A percentile compares a stretch with the other conserved stretches of the same genome.
Conservation (phyloP, 179 eudicot genomes). For the Nepenthes alata region DNA sequence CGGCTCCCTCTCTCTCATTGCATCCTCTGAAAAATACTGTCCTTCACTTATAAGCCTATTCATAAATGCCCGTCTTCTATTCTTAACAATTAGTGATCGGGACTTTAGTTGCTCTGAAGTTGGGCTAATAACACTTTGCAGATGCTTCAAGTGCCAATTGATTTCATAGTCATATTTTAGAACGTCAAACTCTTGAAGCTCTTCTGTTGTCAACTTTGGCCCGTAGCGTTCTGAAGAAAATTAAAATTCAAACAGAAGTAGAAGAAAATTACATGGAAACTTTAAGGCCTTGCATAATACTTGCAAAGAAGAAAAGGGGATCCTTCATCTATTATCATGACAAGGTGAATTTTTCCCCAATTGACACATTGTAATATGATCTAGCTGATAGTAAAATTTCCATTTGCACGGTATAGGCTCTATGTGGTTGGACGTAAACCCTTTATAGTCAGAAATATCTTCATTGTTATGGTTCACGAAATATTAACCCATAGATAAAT, state of each 20-base stretch:
- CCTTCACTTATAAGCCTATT: conserved; percentile 68
- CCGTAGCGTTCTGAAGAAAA: conserved; percentile 69
- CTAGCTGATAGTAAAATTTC: no score
- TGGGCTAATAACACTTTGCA: conserved; percentile 51
- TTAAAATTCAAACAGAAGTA: not conserved
- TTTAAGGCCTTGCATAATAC: not conserved
- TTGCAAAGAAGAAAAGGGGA: no score
- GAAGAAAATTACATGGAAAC: not conserved
- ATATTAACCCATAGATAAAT: no score
- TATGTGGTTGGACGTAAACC: no score
- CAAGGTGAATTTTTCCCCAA: no score
- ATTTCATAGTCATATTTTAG: conserved; percentile 74
- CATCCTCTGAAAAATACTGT: conserved; percentile 83
- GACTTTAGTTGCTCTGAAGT: conserved; percentile 52
- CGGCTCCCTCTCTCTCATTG: conserved; percentile 98
- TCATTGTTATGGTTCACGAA: no score
- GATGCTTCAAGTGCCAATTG: conserved; percentile 66
- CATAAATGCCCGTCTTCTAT: conserved; percentile 81
- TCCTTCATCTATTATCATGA: no score
- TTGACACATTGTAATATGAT: no score
- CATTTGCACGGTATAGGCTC: no score
- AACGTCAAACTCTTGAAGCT: conserved; percentile 60
- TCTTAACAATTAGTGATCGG: conserved; percentile 54
- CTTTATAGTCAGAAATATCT: no score
- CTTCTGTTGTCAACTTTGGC: conserved; percentile 46